Evolutionary conservation across 2,329 filamentous ascomycete species (phyloP).

Genomic region (Trichoderma oligosporum): DNA sequence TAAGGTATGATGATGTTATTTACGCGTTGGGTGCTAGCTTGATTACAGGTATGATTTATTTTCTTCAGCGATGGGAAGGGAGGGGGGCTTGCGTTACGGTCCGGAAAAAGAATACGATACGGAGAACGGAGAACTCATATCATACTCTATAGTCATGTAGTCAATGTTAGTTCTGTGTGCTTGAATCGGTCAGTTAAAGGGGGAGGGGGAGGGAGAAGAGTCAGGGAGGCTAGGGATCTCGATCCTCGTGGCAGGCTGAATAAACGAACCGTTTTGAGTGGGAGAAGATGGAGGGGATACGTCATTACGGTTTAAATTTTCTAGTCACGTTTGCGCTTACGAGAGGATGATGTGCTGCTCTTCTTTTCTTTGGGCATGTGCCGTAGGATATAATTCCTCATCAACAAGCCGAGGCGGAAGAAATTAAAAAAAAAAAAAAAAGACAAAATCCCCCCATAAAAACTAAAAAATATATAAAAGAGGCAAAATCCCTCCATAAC

Average conservation of each 20-base stretch:
- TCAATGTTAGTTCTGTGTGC: background rate
- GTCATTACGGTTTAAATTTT: background rate
- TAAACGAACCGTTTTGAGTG: background rate
- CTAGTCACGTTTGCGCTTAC: background rate
- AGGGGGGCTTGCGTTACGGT: background rate
- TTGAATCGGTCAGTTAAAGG: background rate
- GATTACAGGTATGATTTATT: background rate
- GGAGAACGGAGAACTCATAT: too few species aligned
- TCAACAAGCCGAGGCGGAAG: background rate
- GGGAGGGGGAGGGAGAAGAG: background rate
- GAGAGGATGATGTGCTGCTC: background rate
- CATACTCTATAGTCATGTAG: too few species aligned
- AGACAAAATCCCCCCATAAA: too few species aligned
- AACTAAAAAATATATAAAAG: too few species aligned
- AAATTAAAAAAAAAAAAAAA: background rate
- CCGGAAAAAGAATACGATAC: background rate
- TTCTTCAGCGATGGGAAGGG: background rate
- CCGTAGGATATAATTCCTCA: background rate
- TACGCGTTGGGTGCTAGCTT: background rate
- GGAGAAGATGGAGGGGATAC: background rate
- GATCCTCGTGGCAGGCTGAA: background rate
- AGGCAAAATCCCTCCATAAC: too few species aligned
- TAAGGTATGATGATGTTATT: constrained; percentile 7
- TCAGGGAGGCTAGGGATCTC: constrained; percentile 6
- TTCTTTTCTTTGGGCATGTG: background rate